phyloP scores from a whole-genome alignment of 768 basidiomycete genomes.

The Leucosporidium yakuticum region DNA sequence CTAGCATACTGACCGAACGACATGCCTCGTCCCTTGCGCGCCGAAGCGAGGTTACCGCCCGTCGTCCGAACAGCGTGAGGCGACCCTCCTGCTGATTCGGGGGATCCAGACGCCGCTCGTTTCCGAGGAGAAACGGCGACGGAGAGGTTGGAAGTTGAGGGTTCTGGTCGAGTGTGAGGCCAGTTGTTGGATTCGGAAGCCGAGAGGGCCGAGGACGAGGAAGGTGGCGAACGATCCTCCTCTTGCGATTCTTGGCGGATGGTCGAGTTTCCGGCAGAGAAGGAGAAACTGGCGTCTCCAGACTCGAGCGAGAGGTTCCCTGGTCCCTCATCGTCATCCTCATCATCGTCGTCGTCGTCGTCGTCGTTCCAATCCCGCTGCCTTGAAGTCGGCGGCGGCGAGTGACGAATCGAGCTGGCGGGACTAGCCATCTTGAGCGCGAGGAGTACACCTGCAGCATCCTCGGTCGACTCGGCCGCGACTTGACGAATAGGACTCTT shows the following conservation, averaged over 20 bases:
- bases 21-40: background rate
- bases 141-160: too few species aligned
- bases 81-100: too few species aligned
- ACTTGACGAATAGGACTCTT: background rate
- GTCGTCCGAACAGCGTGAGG: too few species aligned
- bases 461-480: background rate
- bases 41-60: too few species aligned
- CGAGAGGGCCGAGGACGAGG: too few species aligned
- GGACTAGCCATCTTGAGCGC: background rate
- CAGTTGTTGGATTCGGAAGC: too few species aligned
- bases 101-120: too few species aligned
- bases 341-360: background rate
- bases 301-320: background rate
- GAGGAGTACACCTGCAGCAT: background rate
- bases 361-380: background rate
- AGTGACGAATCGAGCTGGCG: background rate
- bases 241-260: too few species aligned
- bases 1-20: background rate
- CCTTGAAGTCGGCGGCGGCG: background rate
- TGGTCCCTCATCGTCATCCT: background rate
- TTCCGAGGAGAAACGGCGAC: too few species aligned
- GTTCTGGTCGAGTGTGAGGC: too few species aligned
- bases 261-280: too few species aligned
- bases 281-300: background rate
- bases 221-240: too few species aligned